Base-by-base conservation (phyloP, 1,284 basidiomycete species). In the Cryptococcus hybrid region DNA sequence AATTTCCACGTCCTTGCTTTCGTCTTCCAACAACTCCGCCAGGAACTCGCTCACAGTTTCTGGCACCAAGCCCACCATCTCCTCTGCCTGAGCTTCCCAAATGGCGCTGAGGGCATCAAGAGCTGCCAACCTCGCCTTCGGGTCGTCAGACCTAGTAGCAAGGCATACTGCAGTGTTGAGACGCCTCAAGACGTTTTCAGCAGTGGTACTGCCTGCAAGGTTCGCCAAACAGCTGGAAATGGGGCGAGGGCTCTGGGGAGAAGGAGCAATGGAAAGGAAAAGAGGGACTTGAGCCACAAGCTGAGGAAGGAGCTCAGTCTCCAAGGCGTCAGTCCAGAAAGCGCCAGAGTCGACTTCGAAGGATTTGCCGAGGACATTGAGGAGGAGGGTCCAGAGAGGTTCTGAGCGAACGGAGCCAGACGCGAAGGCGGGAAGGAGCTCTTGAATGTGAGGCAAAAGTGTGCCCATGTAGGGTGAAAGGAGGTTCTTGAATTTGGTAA, bases 391-490 rank as follows among this genome's bases (percentile, higher is more conserved):
- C 90, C 92, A 95, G 1, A 92, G 60, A 9, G 54, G 40, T 63
- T 64, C 38, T 70, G 76, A 60, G 68, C 64, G 52, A 36, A 70
- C 57, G 11, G 69, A 57, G 13, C 69, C 73, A 38, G 63, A 55
- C 0, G 71, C 60, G 64, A 83, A 88, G 0, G 79, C 74, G 39
- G 84, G 80, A 24, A 97, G 80, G 2, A 86, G 74, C 52, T 88
- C 86, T 42, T 85, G 77, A 51, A 89, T 84, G 18, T 88, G 85
- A 59, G 85, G 84, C 40, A 93, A 72, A 34, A 94, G 76, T 73
- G 86, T 86, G 7, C 86, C 82, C 82, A 90, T 89, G 78, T 95
- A 95, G 0, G 92, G 90, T n/a, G 87, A 89, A 84, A 96, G 90
- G 61, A 97, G 80, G 46, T 83, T 85, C 88, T 92, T 64, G 82